Conservation (phyloP, 2,329 filamentous ascomycete genomes). For the Aspergillus niger region DNA sequence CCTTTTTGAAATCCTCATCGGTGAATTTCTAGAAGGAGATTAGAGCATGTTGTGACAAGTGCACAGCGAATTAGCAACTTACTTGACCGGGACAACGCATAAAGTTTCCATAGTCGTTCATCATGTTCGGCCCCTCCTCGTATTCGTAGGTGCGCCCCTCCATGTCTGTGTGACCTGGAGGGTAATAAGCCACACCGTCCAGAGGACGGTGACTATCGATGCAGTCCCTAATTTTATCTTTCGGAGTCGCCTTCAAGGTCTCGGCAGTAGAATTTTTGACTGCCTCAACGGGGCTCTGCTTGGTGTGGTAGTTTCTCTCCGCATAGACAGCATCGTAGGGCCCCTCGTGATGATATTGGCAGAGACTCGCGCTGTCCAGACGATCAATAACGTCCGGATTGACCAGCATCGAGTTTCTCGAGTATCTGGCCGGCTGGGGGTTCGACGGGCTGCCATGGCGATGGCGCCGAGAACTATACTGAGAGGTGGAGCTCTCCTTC, state of each 20-base stretch:
- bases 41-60: conserved; percentile 8
- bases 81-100: conserved; percentile 74
- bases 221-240: conserved; percentile 74
- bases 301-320: conserved; percentile 67
- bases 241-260: conserved; percentile 77
- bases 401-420: conserved; percentile 42
- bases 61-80: conserved; percentile 40
- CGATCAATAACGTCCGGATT: conserved; percentile 77
- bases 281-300: conserved; percentile 72
- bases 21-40: conserved; percentile 39
- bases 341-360: conserved; percentile 82
- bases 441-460: conserved; percentile 18
- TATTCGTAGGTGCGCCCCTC: conserved; percentile 74
- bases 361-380: conserved; percentile 68
- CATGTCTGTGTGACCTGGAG: conserved; percentile 69
- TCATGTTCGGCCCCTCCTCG: conserved; percentile 82
- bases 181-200: conserved; percentile 76
- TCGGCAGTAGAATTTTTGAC: conserved; percentile 71
- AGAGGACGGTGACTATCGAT: conserved; percentile 73
- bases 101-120: conserved; percentile 69
- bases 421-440: conserved; percentile 16
- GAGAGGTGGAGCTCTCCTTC: conserved; percentile 10
- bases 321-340: conserved; percentile 83
- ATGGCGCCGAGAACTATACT: conserved; percentile 12
- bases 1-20: conserved; percentile 44